Base-by-base conservation (phyloP, 2,329 filamentous ascomycete genomes). In the Chaetomiaceae sp. region DNA sequence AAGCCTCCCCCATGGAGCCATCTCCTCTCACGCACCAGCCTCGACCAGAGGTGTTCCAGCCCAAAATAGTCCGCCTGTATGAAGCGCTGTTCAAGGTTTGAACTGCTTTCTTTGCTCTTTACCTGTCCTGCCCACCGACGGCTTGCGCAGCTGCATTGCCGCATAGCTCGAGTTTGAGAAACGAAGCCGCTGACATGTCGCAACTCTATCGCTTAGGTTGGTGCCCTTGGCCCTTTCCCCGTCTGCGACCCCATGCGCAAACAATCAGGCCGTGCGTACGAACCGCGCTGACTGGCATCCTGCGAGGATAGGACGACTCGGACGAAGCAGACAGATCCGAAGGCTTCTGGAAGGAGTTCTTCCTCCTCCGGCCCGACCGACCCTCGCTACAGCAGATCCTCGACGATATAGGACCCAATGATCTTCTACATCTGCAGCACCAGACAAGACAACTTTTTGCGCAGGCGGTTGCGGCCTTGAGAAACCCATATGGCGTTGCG, bases 261-360 rank as follows among this genome's bases (percentile, higher is more conserved):
- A n/a, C n/a, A n/a, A n/a, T n/a, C n/a, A n/a, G n/a, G n/a, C n/a
- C n/a, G n/a, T n/a, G n/a, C n/a, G n/a, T n/a, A n/a, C n/a, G n/a
- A n/a, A n/a, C n/a, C n/a, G n/a, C 27, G 43, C 48, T 51, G 30
- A 53, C 48, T 14, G 23, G 33, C 23, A 14, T 25, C 29, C 21
- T 23, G n/a, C 10, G 41, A 18, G 38, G 14, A 44, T 32, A 58
- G 41, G 50, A 59, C 46, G 57, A 56, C 23, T 30, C 55, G 45
- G 54, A 87, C 73, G 82, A 86, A 59, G 80, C 75, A 47, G 86
- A 90, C 25, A 86, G 86, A 57, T 81, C 89, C 0, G 90, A 96
- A 56, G 92, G 90, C 38, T 99, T 96, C 73, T 99, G 94, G 94
- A 80, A 83, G 61, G 94, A 96, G 71, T 90, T 99, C 73, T 99